Evolutionary conservation across 352 stramenopile genomes (phyloP).

Genomic region (Phytopythium montanum): DNA sequence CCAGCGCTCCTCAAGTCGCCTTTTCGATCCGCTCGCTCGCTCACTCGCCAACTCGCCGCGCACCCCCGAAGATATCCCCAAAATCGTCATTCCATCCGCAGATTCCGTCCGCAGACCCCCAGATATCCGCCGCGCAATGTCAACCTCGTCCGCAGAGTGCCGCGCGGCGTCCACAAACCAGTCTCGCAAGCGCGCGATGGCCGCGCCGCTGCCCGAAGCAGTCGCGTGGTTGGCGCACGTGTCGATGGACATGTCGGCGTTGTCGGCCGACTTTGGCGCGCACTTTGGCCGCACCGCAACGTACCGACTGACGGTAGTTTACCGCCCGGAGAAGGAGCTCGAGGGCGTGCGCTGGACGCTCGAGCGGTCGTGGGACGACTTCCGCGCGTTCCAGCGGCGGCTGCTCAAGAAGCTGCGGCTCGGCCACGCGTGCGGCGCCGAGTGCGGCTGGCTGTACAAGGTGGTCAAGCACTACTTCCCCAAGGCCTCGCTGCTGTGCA

Average conservation of each 20-base stretch:
- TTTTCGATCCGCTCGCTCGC: too few species aligned
- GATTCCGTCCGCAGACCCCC: too few species aligned
- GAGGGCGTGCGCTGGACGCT: slow-evolving; percentile 27
- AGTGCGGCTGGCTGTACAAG: slow-evolving; percentile 65
- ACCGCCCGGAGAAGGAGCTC: slow-evolving; percentile 20
- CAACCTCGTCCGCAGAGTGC: neutral
- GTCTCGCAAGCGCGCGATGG: slow-evolving; percentile 19
- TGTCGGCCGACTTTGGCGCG: slow-evolving; percentile 5
- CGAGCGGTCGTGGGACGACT: slow-evolving; percentile 41
- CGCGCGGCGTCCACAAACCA: slow-evolving; percentile 2
- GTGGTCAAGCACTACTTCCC: slow-evolving; percentile 65
- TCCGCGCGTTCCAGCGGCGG: slow-evolving; percentile 38
- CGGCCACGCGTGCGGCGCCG: slow-evolving; percentile 52
- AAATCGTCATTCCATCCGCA: neutral
- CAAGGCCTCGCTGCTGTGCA: slow-evolving; percentile 33
- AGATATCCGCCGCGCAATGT: too few species aligned
- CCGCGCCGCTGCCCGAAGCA: slow-evolving; percentile 19
- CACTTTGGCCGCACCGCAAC: slow-evolving; percentile 17
- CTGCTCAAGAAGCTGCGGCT: slow-evolving; percentile 41
- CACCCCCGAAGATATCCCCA: neutral
- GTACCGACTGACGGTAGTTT: slow-evolving; percentile 34
- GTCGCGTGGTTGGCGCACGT: slow-evolving; percentile 36
- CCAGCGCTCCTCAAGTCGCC: neutral
- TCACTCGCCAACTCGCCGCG: slow-evolving; percentile 1
- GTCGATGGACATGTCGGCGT: slow-evolving; percentile 20